These are phyloP conservation scores for Microascus cirrosus DNA, from an alignment of 2,329 filamentous ascomycete genomes.

Conservation along the genomic window DNA sequence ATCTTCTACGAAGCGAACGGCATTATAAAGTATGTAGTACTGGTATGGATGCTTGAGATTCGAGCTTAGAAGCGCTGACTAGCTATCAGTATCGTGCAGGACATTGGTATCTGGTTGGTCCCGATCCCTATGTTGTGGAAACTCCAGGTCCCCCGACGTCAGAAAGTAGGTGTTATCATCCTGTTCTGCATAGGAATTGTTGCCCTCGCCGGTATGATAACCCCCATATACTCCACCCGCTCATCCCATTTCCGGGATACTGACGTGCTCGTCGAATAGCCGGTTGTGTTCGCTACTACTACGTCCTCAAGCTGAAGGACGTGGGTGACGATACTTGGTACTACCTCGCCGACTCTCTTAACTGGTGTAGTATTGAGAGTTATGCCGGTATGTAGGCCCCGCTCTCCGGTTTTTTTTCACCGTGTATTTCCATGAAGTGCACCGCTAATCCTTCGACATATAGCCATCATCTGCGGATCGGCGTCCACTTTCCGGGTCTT, in stretches of 20 bases:
- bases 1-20: background rate
- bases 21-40: background rate
- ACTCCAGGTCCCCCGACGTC: background rate
- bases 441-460: background rate
- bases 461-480: background rate
- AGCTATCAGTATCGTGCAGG: background rate
- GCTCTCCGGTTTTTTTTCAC: background rate
- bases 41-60: background rate
- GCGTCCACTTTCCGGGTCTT: background rate
- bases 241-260: background rate
- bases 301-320: background rate
- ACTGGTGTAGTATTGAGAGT: background rate
- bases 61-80: background rate
- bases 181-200: background rate
- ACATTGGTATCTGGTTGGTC: background rate
- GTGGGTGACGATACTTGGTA: background rate
- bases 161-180: background rate
- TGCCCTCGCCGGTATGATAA: background rate
- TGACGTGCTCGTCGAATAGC: background rate
- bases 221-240: background rate
- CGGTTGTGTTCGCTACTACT: background rate
- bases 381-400: background rate
- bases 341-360: background rate
- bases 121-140: background rate
- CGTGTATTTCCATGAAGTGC: too few relatives aligned